Evolutionary conservation across 164 flowering plant genomes (phyloP), one percentile per base, ranked within the genome.

Genomic region (Berberis vulgaris): DNA sequence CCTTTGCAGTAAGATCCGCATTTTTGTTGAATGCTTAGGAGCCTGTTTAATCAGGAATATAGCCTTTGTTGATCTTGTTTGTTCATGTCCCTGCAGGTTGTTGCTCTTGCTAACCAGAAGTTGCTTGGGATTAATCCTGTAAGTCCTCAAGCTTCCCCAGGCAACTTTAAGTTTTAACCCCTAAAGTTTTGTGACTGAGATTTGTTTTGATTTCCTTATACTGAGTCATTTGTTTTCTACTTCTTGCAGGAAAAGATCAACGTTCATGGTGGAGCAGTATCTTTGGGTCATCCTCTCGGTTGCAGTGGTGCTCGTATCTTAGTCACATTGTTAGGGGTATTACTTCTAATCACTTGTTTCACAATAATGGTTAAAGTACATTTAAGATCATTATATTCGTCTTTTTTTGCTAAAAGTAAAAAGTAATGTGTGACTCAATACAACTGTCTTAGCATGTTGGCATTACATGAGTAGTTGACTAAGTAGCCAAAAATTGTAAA

Each of bases 291-390:
- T 77, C 99, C 99, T 49, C 68, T 93, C 38, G 98, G 98, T 60
- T 93, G 98, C 79, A 93, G 98, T 70, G 98, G 98, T 58, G 98
- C 97, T 62, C 89, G 98, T 40, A 84, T 93, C 60, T 76, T 93
- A 75, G 83, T 88, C 76, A 83, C 98, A 45, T 77, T 93, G 41
- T 74, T 92, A 60, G 98, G 96, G 84, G 96, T 92, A 83, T 58
- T 43, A 44, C 42, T 13, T 69, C 47, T 42, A 13, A 41, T 66
- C 46, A 43, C 9, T 50, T 40, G 11, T 52, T 55, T 44, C 49
- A 4, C 50, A 26, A 10, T 1, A 50, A 43, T 46, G 63, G 49
- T 26, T 60, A 41, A 43, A 38, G 2, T 4, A 59, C 2, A 41
- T 45, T 2, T 45, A 6, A 45, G 6, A 46, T 4, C 10, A 12